A percentile compares a stretch with the other conserved stretches of the same genome.
Evolutionary conservation across 805 yeast genomes (phyloP).

Genomic region (Metschnikowia lachancei): DNA sequence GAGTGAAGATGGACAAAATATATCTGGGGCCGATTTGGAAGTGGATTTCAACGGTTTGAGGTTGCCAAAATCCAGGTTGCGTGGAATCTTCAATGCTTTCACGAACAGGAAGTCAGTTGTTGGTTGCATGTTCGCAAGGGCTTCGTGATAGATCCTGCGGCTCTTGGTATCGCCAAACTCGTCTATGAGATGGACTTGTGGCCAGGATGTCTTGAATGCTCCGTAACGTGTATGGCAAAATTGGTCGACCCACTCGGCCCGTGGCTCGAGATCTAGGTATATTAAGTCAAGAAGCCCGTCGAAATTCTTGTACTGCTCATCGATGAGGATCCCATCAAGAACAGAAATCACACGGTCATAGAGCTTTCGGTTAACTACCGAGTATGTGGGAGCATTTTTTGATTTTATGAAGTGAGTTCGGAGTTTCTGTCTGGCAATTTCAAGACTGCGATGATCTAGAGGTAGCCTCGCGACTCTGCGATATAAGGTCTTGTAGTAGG

Average conservation of each 20-base stretch:
- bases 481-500: conserved; percentile 24
- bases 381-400: conserved; percentile 11
- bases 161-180: conserved; percentile 22
- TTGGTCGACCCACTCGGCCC: conserved; percentile 20
- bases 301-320: conserved; percentile 28
- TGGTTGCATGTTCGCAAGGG: conserved; percentile 14
- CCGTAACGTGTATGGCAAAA: conserved; percentile 23
- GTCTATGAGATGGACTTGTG: conserved; percentile 33
- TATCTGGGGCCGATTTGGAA: neutral
- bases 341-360: conserved; percentile 15
- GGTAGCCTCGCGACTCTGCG: conserved; percentile 32
- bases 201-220: conserved; percentile 30
- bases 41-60: conserved; percentile 1
- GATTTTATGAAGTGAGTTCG: conserved; percentile 13
- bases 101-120: conserved; percentile 10
- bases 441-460: conserved; percentile 20
- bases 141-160: conserved; percentile 18
- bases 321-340: conserved; percentile 27
- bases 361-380: conserved; percentile 15
- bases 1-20: neutral
- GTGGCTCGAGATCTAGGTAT: conserved; percentile 21
- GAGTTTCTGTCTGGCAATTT: conserved; percentile 16
- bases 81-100: conserved; percentile 11
- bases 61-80: neutral
- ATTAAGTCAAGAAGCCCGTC: conserved; percentile 27